Evolutionary conservation across 2,329 filamentous ascomycete genomes (phyloP).

Genomic region (Madurella mycetomatis): DNA sequence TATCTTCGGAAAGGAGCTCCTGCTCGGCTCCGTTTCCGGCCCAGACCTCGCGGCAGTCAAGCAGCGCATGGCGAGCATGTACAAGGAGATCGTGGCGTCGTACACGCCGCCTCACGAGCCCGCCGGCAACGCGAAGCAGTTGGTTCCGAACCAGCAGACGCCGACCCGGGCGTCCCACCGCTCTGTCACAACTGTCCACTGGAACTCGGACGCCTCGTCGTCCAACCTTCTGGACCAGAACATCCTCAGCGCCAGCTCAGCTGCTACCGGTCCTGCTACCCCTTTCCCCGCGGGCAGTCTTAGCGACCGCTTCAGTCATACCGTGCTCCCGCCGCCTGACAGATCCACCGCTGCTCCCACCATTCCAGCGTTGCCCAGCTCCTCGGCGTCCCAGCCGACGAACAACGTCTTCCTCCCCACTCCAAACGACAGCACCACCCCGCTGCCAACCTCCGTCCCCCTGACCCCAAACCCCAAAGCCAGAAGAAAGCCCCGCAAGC

Average conservation of each 20-base stretch:
- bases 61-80: conserved; percentile 3
- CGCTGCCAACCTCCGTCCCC: too few species aligned
- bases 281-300: too few species aligned
- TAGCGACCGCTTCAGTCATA: too few species aligned
- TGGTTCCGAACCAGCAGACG: neutral
- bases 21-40: conserved; percentile 2
- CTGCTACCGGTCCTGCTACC: too few species aligned
- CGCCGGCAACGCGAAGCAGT: neutral
- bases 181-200: neutral
- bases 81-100: neutral
- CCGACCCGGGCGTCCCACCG: neutral
- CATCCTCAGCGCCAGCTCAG: neutral
- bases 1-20: conserved; percentile 8
- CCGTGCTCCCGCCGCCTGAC: too few species aligned
- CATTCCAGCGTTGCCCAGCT: too few species aligned
- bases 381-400: too few species aligned
- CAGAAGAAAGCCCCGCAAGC: too few species aligned
- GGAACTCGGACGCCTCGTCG: neutral
- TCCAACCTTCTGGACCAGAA: neutral
- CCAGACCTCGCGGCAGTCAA: neutral
- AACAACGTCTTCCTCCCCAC: too few species aligned
- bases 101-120: conserved; percentile 1
- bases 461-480: too few species aligned
- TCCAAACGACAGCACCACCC: too few species aligned
- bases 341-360: too few species aligned